Conservation (phyloP, 495 filamentous ascomycete genomes). For the Neurospora africana region DNA sequence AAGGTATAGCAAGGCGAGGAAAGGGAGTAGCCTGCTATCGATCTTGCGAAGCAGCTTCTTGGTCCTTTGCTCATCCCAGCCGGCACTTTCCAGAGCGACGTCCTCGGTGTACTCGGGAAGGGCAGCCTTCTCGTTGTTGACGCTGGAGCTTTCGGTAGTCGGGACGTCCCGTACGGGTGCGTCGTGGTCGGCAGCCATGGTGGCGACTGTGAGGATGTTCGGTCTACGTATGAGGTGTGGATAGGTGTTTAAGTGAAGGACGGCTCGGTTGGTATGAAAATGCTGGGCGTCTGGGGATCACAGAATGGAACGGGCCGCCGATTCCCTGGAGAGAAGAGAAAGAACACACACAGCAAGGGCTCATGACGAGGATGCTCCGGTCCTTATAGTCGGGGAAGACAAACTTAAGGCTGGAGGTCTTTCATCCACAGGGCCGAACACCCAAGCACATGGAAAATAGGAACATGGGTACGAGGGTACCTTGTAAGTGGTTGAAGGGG, state of each 20-base stretch:
- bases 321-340: not conserved
- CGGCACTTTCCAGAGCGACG: slow-evolving; percentile 12
- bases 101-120: slow-evolving; percentile 4
- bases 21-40: slow-evolving; percentile 41
- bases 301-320: not conserved
- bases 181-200: slow-evolving; percentile 20
- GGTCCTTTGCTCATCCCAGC: slow-evolving; percentile 18
- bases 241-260: not conserved
- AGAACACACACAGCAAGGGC: not conserved
- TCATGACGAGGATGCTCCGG: not conserved
- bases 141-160: slow-evolving; percentile 20
- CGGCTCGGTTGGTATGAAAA: not conserved
- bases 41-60: slow-evolving; percentile 40
- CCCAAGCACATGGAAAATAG: not conserved
- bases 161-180: slow-evolving; percentile 14
- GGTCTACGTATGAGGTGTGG: not conserved
- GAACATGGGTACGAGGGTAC: not conserved
- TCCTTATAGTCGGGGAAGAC: not conserved
- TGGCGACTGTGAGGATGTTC: not conserved
- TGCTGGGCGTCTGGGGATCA: not conserved
- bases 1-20: slow-evolving; percentile 43
- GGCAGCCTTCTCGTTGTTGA: slow-evolving; percentile 19
- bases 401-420: not conserved
- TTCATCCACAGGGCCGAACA: not conserved
- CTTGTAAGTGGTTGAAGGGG: not conserved